Base-by-base conservation (phyloP, 768 basidiomycete species). In the Sutorius australiensis region DNA sequence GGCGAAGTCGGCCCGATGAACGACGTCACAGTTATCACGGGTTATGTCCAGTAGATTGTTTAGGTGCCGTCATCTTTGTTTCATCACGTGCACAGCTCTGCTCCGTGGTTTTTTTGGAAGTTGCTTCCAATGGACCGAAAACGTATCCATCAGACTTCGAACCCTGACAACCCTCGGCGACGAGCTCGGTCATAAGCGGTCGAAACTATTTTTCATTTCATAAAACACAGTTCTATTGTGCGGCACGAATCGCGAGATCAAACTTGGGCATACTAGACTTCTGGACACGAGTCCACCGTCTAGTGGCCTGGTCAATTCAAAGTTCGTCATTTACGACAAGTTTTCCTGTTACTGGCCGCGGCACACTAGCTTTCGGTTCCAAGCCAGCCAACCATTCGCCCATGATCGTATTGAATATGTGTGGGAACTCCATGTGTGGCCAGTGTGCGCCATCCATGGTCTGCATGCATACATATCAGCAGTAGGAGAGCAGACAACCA, bases 341-440 rank as follows among this genome's bases (percentile, higher is more conserved):
- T 2, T n/a, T 30, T 7, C 30, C n/a, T 34, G 14, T 28, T 8
- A 12, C n/a, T 42, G 28, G 31, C 6, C 19, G 45, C 6, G 5
- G 37, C 6, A 3, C 24, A 32, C n/a, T 17, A 16, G 30, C 17
- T 30, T 41, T 51, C 12, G 33, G n/a, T 10, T 21, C 50, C 10
- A 60, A 19, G 8, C 17, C 49, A 3, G 61, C 55, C 40, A 89
- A 70, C 84, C 86, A 88, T 33, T 73, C 63, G 16, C 73, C 72
- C 48, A 84, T 68, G 42, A 78, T 67, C 0, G 51, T 43, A 56
- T 88, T 89, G 63, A 83, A 78, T 39, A 69, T 67, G 2, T 67
- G 50, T 0, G 85, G 80, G 53, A 75, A 65, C 63, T 89, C 87
- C 17, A 88, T 69, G 34, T 87, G 87, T 8, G 78, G 72, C 86